phyloP scores from a whole-genome alignment of 2,329 filamentous ascomycete species.

The Juglanconis juglandina region DNA sequence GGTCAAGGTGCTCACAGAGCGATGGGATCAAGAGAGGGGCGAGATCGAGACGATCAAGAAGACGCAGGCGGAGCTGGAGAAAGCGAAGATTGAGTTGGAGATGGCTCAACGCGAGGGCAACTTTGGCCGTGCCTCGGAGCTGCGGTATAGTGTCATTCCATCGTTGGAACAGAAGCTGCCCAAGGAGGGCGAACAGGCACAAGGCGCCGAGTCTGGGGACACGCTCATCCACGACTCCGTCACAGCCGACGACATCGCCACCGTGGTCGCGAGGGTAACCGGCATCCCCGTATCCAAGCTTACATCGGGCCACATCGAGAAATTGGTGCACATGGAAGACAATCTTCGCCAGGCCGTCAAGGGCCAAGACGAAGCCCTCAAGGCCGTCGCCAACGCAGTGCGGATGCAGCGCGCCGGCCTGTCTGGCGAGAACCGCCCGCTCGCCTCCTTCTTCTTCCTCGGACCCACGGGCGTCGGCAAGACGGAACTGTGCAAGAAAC shows the following conservation, averaged over 20 bases:
- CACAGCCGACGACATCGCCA: constrained; percentile 90
- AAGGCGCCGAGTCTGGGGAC: constrained; percentile 34
- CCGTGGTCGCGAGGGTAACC: constrained; percentile 84
- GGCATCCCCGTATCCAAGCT: constrained; percentile 91
- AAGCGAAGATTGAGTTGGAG: constrained; percentile 79
- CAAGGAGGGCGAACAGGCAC: constrained; percentile 58
- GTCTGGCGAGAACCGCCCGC: constrained; percentile 83
- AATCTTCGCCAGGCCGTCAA: constrained; percentile 77
- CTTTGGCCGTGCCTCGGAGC: constrained; percentile 84
- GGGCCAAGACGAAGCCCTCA: constrained; percentile 90
- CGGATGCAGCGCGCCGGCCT: constrained; percentile 89
- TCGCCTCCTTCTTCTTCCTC: constrained; percentile 96
- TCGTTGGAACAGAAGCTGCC: constrained; percentile 74
- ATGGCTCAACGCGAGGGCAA: constrained; percentile 83
- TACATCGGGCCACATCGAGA: constrained; percentile 90
- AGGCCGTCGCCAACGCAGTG: constrained; percentile 87
- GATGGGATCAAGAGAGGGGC: constrained; percentile 85
- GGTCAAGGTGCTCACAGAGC: constrained; percentile 67
- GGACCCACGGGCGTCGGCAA: constrained; percentile 96
- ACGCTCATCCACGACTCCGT: constrained; percentile 87
- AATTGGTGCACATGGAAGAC: constrained; percentile 94
- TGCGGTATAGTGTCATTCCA: constrained; percentile 86
- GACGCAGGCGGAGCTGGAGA: constrained; percentile 83
- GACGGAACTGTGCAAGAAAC: constrained; percentile 94
- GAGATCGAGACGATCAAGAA: constrained; percentile 87